Evolutionary conservation across 805 yeast species (phyloP), one percentile per base, ranked within the genome.

Genomic region (Candida broadrunensis): DNA sequence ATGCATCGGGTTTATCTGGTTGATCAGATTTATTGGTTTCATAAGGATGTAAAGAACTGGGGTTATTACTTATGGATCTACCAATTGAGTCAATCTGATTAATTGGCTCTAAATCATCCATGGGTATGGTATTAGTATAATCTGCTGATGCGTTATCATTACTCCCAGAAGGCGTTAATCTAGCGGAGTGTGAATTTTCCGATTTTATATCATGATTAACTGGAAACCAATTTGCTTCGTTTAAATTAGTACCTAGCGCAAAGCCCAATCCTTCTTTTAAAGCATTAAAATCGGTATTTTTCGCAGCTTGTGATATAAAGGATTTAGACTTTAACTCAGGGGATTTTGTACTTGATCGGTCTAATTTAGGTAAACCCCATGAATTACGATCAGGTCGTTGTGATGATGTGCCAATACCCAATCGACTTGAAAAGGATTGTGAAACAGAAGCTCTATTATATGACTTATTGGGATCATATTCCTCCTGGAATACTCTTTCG

Each of bases 171-270:
- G 24, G 24, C 9, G 24, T 21, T 21, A 21, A 21, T 21, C 9
- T 21, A 21, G 6, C 9, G 9, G 24, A 9, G 9, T 21, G 6
- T 21, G 24, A 21, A 7, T 21, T 21, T 9, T 26, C 29, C 6
- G 29, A 26, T 26, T 26, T 26, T 9, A 13, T 9, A 4, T 29
- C 32, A 5, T 20, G 30, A 20, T 18, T 15, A 2, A 37, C 42
- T 3, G 70, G 70, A 29, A 64, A 55, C 70, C 70, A 64, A 32
- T 58, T 52, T 11, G 60, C 51, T 7, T 37, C 51, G 5, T 48
- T 43, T 5, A 48, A 48, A 12, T 48, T 38, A 3, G 55, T 47
- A 5, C 71, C 71, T n/a, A 65, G 50, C 3, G 71, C 72, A 42
- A 59, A 56, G 24, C 51, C 52, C 9, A 65, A 46, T 1, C 70